Evolutionary conservation across 2,329 filamentous ascomycete species (phyloP), one percentile per base, ranked within the genome.

Genomic region (Cercospora sp.): DNA sequence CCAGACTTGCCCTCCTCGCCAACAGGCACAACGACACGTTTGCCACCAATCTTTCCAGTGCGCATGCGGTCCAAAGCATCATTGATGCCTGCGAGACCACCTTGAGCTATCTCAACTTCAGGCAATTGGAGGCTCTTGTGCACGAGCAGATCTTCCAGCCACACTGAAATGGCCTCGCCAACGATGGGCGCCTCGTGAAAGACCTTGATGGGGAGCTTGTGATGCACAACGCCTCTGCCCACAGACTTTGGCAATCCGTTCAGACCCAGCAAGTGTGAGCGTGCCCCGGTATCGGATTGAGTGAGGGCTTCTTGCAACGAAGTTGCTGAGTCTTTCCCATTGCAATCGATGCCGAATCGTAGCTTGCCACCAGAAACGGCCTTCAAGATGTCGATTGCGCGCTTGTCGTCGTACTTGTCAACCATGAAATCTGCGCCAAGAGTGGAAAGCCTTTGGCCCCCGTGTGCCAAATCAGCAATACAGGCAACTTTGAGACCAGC

Each of bases 191-290:
- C 84, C 67, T 90, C 88, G 74, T 94, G 91, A 74, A 92, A 93
- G 3, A 92, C 74, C 78, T 93, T 93, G 69, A 94, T 91, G 0
- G 91, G 91, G 0, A 93, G 88, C 0, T 83, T 87, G 74, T 92
- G 90, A 66, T 88, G 84, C 5, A 81, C 76, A 0, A 88, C 81
- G 0, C 83, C 83, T 0, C 80, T 79, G 0, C 78, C 77, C 1
- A 79, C 78, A 3, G 80, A 80, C 74, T 91, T 91, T 0, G 91
- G 91, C 3, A 92, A 71, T 0, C 90, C 90, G 0, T 87, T 88
- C 55, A 93, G 73, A 0, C 90, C 90, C 0, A 93, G 84, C 0
- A 93, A 80, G 77, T 93, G 91, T 6, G 76, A 75, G 30, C 73
- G 73, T 2, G 68, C 71, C 0, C 75, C 76, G 26, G 68, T 68